phyloP scores from a whole-genome alignment of 169 alveolate species.

The Plasmodium vivax region DNA sequence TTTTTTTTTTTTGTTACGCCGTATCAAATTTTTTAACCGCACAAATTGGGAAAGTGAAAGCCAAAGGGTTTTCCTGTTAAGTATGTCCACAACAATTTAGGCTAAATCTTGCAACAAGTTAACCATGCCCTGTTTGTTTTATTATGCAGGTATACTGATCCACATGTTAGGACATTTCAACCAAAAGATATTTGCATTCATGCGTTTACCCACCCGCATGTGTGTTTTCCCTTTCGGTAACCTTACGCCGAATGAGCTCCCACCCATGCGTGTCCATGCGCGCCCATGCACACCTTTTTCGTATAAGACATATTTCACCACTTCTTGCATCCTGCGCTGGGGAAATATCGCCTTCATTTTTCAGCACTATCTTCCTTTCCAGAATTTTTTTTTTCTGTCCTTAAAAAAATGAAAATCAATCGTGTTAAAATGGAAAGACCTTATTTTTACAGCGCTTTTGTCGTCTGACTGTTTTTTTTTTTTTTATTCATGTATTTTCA shows the following conservation, averaged over 20 bases:
- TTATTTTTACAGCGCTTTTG: not conserved
- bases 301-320: not conserved
- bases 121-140: not conserved
- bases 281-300: not conserved
- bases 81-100: not conserved
- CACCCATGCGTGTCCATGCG: not conserved
- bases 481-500: not conserved
- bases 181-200: not conserved
- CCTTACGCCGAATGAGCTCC: not conserved
- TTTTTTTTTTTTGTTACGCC: not conserved
- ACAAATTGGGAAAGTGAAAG: not conserved
- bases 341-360: not conserved
- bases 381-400: not conserved
- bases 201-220: not conserved
- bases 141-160: not conserved
- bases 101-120: not conserved
- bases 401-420: not conserved
- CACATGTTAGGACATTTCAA: not conserved
- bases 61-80: not conserved
- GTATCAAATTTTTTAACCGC: not conserved
- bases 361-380: not conserved
- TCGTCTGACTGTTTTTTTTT: not conserved
- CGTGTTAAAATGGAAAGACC: not conserved
- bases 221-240: not conserved
- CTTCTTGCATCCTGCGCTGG: not conserved